These are phyloP conservation scores for Misopates orontium DNA, from an alignment of 257 asterid genomes.

Conservation along the genomic window DNA sequence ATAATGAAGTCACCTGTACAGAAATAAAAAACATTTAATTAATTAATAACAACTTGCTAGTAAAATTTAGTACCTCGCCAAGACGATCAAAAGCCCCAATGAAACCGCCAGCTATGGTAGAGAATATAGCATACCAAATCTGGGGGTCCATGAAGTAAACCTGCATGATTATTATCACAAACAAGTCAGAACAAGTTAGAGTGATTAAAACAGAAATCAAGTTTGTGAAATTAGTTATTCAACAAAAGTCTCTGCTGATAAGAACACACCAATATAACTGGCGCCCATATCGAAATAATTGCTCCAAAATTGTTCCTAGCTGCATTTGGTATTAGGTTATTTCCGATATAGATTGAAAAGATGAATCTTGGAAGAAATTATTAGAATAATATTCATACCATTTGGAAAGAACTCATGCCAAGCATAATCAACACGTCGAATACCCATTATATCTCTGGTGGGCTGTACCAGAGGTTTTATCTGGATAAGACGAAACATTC, in stretches of 20 bases:
- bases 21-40: slow-evolving; percentile 8
- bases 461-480: slow-evolving; percentile 88
- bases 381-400: slow-evolving; percentile 44
- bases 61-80: slow-evolving; percentile 68
- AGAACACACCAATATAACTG: slow-evolving; percentile 72
- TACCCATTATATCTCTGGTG: slow-evolving; percentile 74
- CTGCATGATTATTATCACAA: slow-evolving; percentile 44
- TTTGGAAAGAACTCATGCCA: slow-evolving; percentile 96
- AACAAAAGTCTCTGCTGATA: slow-evolving; percentile 26
- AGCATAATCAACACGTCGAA: slow-evolving; percentile 65
- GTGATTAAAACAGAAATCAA: slow-evolving; percentile 11
- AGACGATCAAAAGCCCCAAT: slow-evolving; percentile 96
- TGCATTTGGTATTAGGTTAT: slow-evolving; percentile 45
- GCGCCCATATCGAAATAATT: slow-evolving; percentile 76
- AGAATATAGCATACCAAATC: slow-evolving; percentile 89
- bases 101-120: slow-evolving; percentile 85
- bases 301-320: slow-evolving; percentile 74
- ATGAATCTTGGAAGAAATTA: slow-evolving; percentile 19
- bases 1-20: slow-evolving; percentile 4
- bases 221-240: background rate
- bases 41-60: background rate
- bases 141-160: slow-evolving; percentile 97
- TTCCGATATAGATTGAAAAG: slow-evolving; percentile 25
- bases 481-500: slow-evolving; percentile 44
- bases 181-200: slow-evolving; percentile 10